A percentile compares a stretch with the other conserved stretches of the same genome.
These are phyloP conservation scores for Amylostereum areolatum DNA, from an alignment of 1,284 basidiomycete genomes.

Conservation along the genomic window DNA sequence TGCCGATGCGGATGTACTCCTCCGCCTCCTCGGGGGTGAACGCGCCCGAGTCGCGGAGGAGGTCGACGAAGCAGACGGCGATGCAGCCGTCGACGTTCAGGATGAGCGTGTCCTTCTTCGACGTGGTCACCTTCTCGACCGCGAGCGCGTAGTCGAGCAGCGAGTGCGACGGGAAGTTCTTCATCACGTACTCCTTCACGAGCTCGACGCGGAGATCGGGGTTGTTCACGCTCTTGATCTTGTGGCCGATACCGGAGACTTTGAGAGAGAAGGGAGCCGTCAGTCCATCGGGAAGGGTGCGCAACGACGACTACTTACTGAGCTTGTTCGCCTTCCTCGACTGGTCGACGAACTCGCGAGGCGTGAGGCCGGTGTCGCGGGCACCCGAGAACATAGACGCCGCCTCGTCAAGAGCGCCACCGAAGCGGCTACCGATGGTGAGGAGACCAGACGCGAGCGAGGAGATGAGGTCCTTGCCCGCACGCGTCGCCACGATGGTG, in stretches of 20 bases:
- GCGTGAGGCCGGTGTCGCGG: constrained; percentile 86
- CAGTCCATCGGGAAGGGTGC: background rate
- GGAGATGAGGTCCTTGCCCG: constrained; percentile 97
- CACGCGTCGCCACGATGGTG: constrained; percentile 98
- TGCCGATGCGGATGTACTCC: constrained; percentile 95
- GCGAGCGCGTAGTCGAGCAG: constrained; percentile 97
- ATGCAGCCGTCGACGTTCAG: constrained; percentile 98
- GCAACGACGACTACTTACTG: constrained; percentile 43
- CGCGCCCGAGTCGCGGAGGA: constrained; percentile 88
- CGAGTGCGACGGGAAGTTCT: constrained; percentile 92
- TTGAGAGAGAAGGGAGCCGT: too few relatives aligned
- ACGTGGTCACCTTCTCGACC: constrained; percentile 95
- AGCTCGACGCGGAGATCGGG: constrained; percentile 96
- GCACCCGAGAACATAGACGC: constrained; percentile 94
- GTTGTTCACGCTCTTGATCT: constrained; percentile 99
- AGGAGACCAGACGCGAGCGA: constrained; percentile 94
- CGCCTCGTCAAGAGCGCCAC: constrained; percentile 98
- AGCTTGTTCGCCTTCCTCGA: constrained; percentile 96
- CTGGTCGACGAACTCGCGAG: constrained; percentile 96
- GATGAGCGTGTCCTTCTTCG: constrained; percentile 97
- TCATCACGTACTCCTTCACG: constrained; percentile 94
- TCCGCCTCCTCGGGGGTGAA: constrained; percentile 96
- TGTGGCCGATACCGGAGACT: constrained; percentile 99
- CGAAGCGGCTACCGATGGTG: constrained; percentile 97
- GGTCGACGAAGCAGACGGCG: constrained; percentile 96